These are phyloP conservation scores for Nakazawaea peltata DNA, from an alignment of 805 yeast genomes.

Conservation along the genomic window DNA sequence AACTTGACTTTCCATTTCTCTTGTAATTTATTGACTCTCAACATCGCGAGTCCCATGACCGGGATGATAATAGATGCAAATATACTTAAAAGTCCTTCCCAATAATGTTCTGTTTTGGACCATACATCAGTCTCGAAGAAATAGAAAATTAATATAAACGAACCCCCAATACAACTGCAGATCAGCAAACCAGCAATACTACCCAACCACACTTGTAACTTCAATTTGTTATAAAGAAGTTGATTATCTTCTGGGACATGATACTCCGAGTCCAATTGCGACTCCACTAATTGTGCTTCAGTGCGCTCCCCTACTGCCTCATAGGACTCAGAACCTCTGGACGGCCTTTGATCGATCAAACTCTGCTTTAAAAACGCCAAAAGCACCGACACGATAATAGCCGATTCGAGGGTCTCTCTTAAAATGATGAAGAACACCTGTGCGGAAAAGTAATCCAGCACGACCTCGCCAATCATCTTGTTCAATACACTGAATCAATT, in stretches of 20 bases:
- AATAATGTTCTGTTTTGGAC: conserved; percentile 37
- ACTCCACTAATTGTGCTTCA: neutral
- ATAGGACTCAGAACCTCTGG: neutral
- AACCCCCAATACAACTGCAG: conserved; percentile 32
- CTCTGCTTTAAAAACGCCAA: conserved; percentile 34
- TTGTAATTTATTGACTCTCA: conserved; percentile 35
- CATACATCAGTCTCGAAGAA: conserved; percentile 34
- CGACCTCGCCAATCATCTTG: too few species aligned
- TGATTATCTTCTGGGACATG: neutral
- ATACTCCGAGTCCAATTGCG: neutral
- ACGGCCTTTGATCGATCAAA: conserved; percentile 3
- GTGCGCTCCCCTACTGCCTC: too few species aligned
- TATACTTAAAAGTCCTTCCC: conserved; percentile 39
- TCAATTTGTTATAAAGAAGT: conserved; percentile 14
- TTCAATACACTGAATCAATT: too few species aligned
- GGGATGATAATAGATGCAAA: conserved; percentile 36
- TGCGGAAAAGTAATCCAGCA: conserved; percentile 28
- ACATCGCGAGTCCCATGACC: conserved; percentile 35
- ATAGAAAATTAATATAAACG: conserved; percentile 30
- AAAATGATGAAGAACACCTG: conserved; percentile 38
- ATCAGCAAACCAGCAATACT: conserved; percentile 30
- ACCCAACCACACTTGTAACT: conserved; percentile 35
- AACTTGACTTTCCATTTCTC: conserved; percentile 35
- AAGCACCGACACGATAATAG: conserved; percentile 39
- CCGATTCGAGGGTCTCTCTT: conserved; percentile 38